Evolutionary conservation across 2,329 filamentous ascomycete genomes (phyloP), one percentile per base, ranked within the genome.

Genomic region (Lasiodiplodia theobromae): DNA sequence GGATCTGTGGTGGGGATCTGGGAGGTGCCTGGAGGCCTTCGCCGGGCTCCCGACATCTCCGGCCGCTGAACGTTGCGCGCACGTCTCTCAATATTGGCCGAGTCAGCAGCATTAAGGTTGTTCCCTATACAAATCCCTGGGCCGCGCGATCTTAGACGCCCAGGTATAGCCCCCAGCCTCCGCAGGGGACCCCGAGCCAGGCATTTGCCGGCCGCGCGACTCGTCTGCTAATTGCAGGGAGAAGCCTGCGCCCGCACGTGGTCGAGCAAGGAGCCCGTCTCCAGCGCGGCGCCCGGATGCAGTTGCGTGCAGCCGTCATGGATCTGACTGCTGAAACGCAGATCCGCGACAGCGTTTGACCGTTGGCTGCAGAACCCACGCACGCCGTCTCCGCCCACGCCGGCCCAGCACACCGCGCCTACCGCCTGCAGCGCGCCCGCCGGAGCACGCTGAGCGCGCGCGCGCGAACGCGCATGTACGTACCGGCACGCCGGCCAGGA

Each of bases 31-130:
- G 62, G 31, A 65, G 47, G 47, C 31, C 34, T 25, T n/a, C 58
- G 49, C 31, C 62, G 47, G 62, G 34, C 62, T 53, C 38, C 62
- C 62, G 62, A 53, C 52, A 65, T 65, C 62, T 65, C 62, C 62
- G 62, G 62, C 28, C 21, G 54, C 60, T 47, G 38, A 12, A 28
- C 23, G 56, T 60, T 60, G 37, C 38, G 56, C 56, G 56, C 56
- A 60, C 40, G 60, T 34, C 44, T 49, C 28, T 28, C 60, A 64
- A 64, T 52, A 52, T 64, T 52, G 49, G 63, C 40, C 60, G 60
- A 64, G 60, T 64, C 60, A 64, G 60, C 60, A 64, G 52, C 53
- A 67, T 58, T 67, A 67, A 67, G 65, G 53, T 67, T 67, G 65
- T 67, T 67, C 65, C 53, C 64, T 66, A 66, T 57, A 34, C 25